Percentiles rank a stretch among this genome's conserved stretches.
These are phyloP conservation scores for Oryza longistaminata DNA, from an alignment of 176 grass and related monocot genomes.

Conservation along the genomic window DNA sequence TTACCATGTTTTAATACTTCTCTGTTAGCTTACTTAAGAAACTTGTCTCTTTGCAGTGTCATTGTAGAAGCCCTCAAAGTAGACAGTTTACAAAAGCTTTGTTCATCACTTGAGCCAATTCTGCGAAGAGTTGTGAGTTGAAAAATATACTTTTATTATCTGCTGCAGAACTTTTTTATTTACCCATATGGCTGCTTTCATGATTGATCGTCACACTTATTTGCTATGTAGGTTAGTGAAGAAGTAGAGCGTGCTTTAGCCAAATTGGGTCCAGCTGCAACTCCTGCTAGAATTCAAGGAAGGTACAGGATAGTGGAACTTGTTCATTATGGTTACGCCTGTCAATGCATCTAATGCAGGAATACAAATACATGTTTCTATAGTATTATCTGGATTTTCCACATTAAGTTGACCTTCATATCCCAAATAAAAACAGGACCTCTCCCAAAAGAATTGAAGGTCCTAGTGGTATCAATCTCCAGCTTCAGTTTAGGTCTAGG, in stretches of 20 bases:
- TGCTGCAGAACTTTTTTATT: slow-evolving; percentile 20
- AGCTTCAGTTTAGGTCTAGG: slow-evolving; percentile 63
- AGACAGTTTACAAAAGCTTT: slow-evolving; percentile 94
- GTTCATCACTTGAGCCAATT: slow-evolving; percentile 94
- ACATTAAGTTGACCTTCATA: slow-evolving; percentile 28
- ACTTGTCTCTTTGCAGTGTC: slow-evolving; percentile 59
- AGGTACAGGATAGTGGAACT: slow-evolving; percentile 52
- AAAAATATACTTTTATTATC: neutral
- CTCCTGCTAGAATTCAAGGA: slow-evolving; percentile 83
- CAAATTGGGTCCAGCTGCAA: slow-evolving; percentile 57
- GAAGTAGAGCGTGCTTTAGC: slow-evolving; percentile 97
- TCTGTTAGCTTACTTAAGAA: slow-evolving; percentile 15
- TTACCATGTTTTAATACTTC: neutral
- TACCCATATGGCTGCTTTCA: slow-evolving; percentile 20
- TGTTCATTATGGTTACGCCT: slow-evolving; percentile 33
- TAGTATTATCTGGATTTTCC: slow-evolving; percentile 16
- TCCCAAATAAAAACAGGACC: slow-evolving; percentile 54
- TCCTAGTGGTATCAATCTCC: slow-evolving; percentile 68
- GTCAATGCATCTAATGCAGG: slow-evolving; percentile 1
- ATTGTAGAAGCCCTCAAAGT: slow-evolving; percentile 96
- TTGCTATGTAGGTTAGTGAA: slow-evolving; percentile 83
- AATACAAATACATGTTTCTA: slow-evolving; percentile 6
- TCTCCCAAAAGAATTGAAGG: slow-evolving; percentile 80
- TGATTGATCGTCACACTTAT: slow-evolving; percentile 17
- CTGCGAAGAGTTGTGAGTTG: slow-evolving; percentile 93